phyloP scores from a whole-genome alignment of 1,139 yeast genomes.

The Candida labiduridarum region DNA sequence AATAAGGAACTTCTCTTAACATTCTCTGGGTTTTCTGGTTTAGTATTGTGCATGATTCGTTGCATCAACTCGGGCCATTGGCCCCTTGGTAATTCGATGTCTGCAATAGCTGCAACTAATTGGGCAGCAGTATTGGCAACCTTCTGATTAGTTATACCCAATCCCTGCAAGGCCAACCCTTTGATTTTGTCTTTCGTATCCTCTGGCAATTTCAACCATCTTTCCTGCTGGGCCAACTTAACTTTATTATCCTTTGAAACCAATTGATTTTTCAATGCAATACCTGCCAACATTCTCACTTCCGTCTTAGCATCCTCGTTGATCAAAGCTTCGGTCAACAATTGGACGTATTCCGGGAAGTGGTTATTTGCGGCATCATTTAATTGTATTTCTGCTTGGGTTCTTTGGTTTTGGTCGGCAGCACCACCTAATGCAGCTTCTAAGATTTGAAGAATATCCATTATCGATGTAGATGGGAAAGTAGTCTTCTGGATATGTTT shows the following conservation, averaged over 20 bases:
- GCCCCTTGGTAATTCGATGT: conserved; percentile 82
- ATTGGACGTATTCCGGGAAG: conserved; percentile 70
- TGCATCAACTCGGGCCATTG: conserved; percentile 90
- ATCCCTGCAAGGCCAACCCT: conserved; percentile 62
- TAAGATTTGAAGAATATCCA: conserved; percentile 74
- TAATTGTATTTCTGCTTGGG: conserved; percentile 81
- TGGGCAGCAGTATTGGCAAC: conserved; percentile 93
- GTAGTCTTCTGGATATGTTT: background rate
- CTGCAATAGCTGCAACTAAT: conserved; percentile 94
- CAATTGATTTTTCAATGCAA: conserved; percentile 84
- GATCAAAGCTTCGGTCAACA: conserved; percentile 73
- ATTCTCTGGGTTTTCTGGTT: conserved; percentile 71
- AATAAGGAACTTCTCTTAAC: conserved; percentile 85
- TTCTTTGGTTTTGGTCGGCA: conserved; percentile 68
- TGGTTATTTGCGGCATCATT: conserved; percentile 72
- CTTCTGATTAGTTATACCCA: conserved; percentile 67
- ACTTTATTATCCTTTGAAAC: conserved; percentile 69
- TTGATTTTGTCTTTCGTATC: conserved; percentile 67
- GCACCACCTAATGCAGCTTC: conserved; percentile 71
- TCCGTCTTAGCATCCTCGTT: conserved; percentile 70
- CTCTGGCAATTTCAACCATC: conserved; percentile 63
- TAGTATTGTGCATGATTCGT: conserved; percentile 82
- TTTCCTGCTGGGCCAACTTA: conserved; percentile 53
- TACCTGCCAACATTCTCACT: conserved; percentile 90
- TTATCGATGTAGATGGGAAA: conserved; percentile 18